These are phyloP conservation scores for Scytalidium sp. DNA, from an alignment of 2,329 filamentous ascomycete species.

Conservation along the genomic window DNA sequence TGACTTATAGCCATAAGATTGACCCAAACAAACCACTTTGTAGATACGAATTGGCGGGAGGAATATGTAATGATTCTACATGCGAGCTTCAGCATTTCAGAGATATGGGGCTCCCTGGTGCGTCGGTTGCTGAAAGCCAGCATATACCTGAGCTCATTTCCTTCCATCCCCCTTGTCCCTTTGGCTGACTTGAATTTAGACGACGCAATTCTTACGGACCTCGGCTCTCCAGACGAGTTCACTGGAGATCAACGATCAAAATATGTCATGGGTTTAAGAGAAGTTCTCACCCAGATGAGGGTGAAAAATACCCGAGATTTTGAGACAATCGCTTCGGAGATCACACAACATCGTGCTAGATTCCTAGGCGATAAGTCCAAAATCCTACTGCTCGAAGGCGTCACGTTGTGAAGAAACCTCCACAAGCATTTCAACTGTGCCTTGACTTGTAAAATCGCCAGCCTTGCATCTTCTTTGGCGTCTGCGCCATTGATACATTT, in stretches of 20 bases:
- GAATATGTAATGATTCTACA: slow-evolving; percentile 67
- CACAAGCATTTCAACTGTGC: neutral
- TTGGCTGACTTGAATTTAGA: slow-evolving; percentile 49
- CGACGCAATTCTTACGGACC: slow-evolving; percentile 69
- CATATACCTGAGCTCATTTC: slow-evolving; percentile 15
- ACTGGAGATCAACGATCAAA: slow-evolving; percentile 56
- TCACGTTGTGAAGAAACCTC: slow-evolving; percentile 13
- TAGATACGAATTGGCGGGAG: slow-evolving; percentile 67
- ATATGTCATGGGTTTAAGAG: slow-evolving; percentile 61
- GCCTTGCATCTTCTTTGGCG: neutral
- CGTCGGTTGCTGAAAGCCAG: slow-evolving; percentile 42
- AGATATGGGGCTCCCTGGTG: slow-evolving; percentile 70
- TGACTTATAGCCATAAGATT: slow-evolving; percentile 93
- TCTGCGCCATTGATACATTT: neutral
- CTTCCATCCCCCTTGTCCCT: slow-evolving; percentile 27
- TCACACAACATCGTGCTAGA: slow-evolving; percentile 62
- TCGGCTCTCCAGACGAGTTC: slow-evolving; percentile 65
- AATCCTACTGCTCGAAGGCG: slow-evolving; percentile 53
- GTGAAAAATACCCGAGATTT: slow-evolving; percentile 62
- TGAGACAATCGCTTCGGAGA: slow-evolving; percentile 61
- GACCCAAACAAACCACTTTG: slow-evolving; percentile 73
- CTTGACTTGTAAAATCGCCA: slow-evolving; percentile 2
- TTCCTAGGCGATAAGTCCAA: slow-evolving; percentile 64
- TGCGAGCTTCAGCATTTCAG: slow-evolving; percentile 82
- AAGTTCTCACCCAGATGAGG: slow-evolving; percentile 58